Conservation (phyloP, 1,284 basidiomycete species). For the Earliella scabrosa region DNA sequence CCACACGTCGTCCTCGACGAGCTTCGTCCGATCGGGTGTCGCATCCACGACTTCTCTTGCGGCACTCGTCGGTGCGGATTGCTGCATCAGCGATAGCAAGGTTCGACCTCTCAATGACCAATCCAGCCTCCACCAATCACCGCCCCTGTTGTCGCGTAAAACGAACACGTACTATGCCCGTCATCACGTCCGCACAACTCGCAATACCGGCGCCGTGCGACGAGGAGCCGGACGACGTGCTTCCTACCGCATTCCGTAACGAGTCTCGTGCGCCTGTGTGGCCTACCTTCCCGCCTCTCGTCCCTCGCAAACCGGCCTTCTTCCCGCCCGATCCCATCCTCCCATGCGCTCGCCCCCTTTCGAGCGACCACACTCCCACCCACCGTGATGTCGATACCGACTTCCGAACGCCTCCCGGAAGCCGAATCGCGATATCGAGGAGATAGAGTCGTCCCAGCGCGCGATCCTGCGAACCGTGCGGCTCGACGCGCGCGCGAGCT, state of each 20-base stretch:
- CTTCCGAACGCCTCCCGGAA: background rate
- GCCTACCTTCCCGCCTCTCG: background rate
- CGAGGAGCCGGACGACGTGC: background rate
- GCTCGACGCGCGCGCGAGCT: background rate
- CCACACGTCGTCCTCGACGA: background rate
- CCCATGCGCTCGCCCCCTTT: background rate
- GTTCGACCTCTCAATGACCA: background rate
- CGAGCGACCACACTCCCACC: background rate
- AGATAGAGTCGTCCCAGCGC: background rate
- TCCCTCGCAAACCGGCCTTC: background rate
- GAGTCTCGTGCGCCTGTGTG: background rate
- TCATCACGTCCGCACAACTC: background rate
- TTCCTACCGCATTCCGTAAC: background rate
- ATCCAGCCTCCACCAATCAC: conserved; percentile 1
- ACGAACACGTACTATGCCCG: background rate
- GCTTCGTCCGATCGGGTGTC: conserved; percentile 8
- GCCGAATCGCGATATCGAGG: background rate
- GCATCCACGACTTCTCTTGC: background rate
- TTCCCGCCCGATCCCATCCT: background rate
- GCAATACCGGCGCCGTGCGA: background rate
- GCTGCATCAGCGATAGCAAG: background rate
- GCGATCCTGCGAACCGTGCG: background rate
- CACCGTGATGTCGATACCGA: background rate
- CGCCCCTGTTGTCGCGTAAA: background rate
- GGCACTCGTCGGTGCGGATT: background rate